Conservation (phyloP, 148 eudicot species). For the Persicaria maculosa region DNA sequence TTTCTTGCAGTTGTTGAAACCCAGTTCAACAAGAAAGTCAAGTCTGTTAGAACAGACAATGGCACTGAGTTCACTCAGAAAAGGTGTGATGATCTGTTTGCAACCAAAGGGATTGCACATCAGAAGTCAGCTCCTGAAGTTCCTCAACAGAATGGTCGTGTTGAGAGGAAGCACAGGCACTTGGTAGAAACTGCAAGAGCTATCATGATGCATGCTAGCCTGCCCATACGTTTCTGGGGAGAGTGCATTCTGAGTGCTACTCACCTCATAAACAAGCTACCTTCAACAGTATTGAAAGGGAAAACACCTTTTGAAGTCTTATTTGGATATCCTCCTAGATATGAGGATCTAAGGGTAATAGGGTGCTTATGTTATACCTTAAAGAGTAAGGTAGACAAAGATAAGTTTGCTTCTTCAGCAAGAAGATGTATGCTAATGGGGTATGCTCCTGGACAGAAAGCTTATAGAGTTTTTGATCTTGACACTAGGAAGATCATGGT, state of each 20-base stretch:
- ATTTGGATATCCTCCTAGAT: not conserved
- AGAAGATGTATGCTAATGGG: not conserved
- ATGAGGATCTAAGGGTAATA: not conserved
- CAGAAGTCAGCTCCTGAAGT: not conserved
- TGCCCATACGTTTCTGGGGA: too few relatives aligned
- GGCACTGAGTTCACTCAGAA: too few relatives aligned
- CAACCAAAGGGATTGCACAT: not conserved
- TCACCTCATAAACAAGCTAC: not conserved
- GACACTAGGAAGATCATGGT: not conserved
- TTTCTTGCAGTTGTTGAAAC: too few relatives aligned
- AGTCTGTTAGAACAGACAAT: too few relatives aligned
- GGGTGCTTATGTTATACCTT: not conserved
- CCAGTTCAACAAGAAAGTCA: too few relatives aligned
- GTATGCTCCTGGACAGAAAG: not conserved
- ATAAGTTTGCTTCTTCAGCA: not conserved
- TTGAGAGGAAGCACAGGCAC: constrained; percentile 2
- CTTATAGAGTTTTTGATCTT: not conserved
- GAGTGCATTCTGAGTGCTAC: not conserved
- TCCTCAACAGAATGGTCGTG: constrained; percentile 9
- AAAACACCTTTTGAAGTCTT: not conserved
- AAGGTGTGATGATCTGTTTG: too few relatives aligned
- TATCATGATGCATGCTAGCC: not conserved
- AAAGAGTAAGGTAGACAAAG: not conserved
- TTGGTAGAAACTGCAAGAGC: not conserved
- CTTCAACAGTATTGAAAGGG: not conserved